A percentile compares a stretch with the other conserved stretches of the same genome.
Conservation (phyloP, 208 protist species). For the Leishmania turanica region DNA sequence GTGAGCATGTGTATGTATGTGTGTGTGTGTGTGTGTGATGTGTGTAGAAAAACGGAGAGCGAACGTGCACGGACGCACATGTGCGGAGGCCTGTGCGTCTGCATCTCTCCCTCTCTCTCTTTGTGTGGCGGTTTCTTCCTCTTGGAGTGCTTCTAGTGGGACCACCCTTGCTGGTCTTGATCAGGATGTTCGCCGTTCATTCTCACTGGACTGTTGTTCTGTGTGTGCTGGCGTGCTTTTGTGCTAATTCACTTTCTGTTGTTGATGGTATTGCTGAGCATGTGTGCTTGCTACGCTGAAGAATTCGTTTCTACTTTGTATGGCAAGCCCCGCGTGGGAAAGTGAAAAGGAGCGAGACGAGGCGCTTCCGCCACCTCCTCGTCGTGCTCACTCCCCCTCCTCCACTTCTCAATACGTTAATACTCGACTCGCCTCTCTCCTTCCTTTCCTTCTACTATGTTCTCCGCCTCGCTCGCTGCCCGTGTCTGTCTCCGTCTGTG, state of each 20-base stretch:
- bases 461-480: not conserved
- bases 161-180: not conserved
- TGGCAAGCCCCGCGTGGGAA: not conserved
- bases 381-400: too few species aligned
- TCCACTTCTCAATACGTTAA: not conserved
- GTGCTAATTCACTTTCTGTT: not conserved
- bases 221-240: not conserved
- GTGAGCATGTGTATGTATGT: not conserved
- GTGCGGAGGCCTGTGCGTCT: not conserved
- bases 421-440: not conserved
- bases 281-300: not conserved
- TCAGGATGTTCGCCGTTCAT: not conserved
- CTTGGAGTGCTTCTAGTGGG: not conserved
- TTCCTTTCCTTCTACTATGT: not conserved
- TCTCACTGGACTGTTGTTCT: not conserved
- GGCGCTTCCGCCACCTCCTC: not conserved
- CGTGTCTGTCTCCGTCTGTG: not conserved
- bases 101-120: not conserved
- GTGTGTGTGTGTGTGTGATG: not conserved
- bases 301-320: not conserved
- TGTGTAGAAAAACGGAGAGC: not conserved
- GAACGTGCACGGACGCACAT: not conserved
- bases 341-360: not conserved
- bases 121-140: not conserved
- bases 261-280: not conserved